These are phyloP conservation scores for Penicillium crustosum DNA, from an alignment of 2,329 filamentous ascomycete species.

Conservation along the genomic window DNA sequence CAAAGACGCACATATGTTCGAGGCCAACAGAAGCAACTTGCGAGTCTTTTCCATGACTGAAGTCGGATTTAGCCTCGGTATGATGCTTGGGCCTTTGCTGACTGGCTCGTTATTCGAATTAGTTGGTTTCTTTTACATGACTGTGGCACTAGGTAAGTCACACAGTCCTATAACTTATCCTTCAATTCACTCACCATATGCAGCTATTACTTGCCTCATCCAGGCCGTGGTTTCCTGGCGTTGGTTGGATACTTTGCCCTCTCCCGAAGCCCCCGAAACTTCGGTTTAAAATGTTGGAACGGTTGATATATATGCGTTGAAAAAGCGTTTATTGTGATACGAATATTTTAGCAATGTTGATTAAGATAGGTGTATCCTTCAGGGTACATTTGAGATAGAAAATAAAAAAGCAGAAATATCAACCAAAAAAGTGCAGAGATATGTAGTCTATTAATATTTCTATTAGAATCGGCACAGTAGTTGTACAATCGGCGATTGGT, in stretches of 20 bases:
- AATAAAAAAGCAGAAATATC: not conserved
- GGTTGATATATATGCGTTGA: not conserved
- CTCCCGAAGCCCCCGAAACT: not conserved
- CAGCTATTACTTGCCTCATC: slow-evolving; percentile 3
- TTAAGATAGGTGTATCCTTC: not conserved
- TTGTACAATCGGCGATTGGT: not conserved
- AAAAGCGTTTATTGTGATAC: not conserved
- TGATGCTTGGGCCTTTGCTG: slow-evolving; percentile 26
- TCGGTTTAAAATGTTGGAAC: not conserved
- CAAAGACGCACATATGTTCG: slow-evolving; percentile 27
- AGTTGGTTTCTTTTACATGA: slow-evolving; percentile 22
- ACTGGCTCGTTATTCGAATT: slow-evolving; percentile 20
- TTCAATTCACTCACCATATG: not conserved
- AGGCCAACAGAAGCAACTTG: slow-evolving; percentile 26
- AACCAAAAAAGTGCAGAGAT: not conserved
- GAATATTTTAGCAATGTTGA: not conserved
- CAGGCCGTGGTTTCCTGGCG: slow-evolving; percentile 8
- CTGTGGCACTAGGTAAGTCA: slow-evolving; percentile 15
- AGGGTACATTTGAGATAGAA: not conserved
- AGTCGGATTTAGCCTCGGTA: slow-evolving; percentile 24
- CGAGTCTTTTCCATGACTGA: slow-evolving; percentile 25
- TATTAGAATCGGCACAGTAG: not conserved
- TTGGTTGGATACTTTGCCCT: slow-evolving; percentile 1
- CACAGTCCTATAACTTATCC: not conserved
- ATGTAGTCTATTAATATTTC: not conserved